Conservation (phyloP, 1,284 basidiomycete genomes). For the Moniliella sp. region DNA sequence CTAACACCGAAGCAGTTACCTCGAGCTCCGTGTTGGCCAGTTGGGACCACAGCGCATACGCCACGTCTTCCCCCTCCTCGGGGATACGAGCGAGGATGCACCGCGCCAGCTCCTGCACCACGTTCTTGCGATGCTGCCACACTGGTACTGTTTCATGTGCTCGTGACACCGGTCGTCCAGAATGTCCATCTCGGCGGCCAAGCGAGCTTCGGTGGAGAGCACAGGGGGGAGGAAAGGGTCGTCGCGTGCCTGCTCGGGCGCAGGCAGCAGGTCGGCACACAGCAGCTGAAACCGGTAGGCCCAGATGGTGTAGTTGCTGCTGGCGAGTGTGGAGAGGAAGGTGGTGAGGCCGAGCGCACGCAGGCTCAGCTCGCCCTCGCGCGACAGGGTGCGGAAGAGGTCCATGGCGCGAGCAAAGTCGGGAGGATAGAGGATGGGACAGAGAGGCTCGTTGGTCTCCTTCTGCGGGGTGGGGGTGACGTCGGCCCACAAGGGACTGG, state of each 20-base stretch:
- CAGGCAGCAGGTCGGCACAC: slow-evolving; percentile 2
- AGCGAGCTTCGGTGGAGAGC: slow-evolving; percentile 1
- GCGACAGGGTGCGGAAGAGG: slow-evolving; percentile 16
- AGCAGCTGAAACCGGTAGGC: slow-evolving; percentile 20
- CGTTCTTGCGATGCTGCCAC: slow-evolving; percentile 6
- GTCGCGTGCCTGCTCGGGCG: background rate
- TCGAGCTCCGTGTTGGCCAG: slow-evolving; percentile 8
- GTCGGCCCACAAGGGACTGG: slow-evolving; percentile 14
- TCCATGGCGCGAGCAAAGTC: slow-evolving; percentile 22
- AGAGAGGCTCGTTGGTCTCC: slow-evolving; percentile 19
- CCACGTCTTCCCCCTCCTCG: background rate
- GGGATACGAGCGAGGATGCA: background rate
- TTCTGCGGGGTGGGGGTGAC: slow-evolving; percentile 13
- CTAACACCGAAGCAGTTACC: slow-evolving; percentile 12
- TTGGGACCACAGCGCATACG: no score
- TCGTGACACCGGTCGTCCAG: slow-evolving; percentile 7
- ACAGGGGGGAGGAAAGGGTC: background rate
- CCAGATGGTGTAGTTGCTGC: slow-evolving; percentile 22
- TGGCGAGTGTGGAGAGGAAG: slow-evolving; percentile 17
- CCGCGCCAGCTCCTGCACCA: background rate
- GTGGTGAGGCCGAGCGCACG: slow-evolving; percentile 18
- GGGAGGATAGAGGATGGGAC: slow-evolving; percentile 23
- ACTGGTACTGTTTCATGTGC: slow-evolving; percentile 32
- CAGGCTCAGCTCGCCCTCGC: slow-evolving; percentile 8
- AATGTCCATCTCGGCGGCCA: slow-evolving; percentile 2